A percentile compares a stretch with the other conserved stretches of the same genome.
phyloP scores from a whole-genome alignment of 1,284 basidiomycete species.

The Cryptococcus sp. region DNA sequence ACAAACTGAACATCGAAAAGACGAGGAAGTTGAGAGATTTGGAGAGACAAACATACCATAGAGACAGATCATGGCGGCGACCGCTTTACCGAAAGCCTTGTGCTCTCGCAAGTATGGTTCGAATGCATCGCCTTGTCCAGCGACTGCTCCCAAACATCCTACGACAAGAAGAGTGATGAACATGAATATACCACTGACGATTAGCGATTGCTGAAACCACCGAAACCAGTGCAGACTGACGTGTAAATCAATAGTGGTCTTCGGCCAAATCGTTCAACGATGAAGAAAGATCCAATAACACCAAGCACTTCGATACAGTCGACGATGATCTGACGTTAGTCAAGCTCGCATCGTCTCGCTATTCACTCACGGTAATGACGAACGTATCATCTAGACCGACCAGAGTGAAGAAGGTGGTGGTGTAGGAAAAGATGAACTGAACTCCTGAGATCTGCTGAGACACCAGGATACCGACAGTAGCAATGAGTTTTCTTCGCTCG shows the following conservation, averaged over 20 bases:
- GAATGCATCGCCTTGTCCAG: slow-evolving; percentile 26
- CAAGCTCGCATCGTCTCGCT: background rate
- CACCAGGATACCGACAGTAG: slow-evolving; percentile 48
- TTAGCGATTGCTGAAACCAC: background rate
- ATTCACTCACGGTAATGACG: slow-evolving; percentile 44
- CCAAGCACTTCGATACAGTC: slow-evolving; percentile 49
- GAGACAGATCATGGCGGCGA: slow-evolving; percentile 51
- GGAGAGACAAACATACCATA: slow-evolving; percentile 33
- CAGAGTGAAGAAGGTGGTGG: slow-evolving; percentile 40
- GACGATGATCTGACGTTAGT: slow-evolving; percentile 27
- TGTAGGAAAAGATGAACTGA: slow-evolving; percentile 47
- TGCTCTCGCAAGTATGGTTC: slow-evolving; percentile 24
- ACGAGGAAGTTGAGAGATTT: too few species aligned
- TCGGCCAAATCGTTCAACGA: slow-evolving; percentile 51
- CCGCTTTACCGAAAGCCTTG: slow-evolving; percentile 32
- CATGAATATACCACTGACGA: slow-evolving; percentile 44
- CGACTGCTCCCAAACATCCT: slow-evolving; percentile 42
- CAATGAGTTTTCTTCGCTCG: slow-evolving; percentile 44
- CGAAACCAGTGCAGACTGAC: slow-evolving; percentile 7
- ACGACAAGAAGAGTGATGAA: slow-evolving; percentile 47
- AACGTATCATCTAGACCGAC: slow-evolving; percentile 47
- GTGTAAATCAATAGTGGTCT: slow-evolving; percentile 48
- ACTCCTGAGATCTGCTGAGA: slow-evolving; percentile 46
- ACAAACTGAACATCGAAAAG: background rate
- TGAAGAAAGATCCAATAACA: slow-evolving; percentile 44